Base-by-base conservation (phyloP, 306 rosid genomes). In the Rubus idaeus region DNA sequence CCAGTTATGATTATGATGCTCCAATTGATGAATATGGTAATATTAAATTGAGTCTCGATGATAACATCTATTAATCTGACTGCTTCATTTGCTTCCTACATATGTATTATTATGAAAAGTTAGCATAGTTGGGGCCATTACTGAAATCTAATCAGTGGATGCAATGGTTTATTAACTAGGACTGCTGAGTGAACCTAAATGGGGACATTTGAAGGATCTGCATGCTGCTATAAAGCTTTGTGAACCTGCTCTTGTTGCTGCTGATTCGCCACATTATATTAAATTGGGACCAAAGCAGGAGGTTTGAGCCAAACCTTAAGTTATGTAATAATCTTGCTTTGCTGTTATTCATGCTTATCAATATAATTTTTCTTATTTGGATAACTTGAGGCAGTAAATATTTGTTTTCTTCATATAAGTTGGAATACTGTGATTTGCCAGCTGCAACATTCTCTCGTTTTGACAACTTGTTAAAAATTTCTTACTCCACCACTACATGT, bases 1-100 rank as follows among this genome's bases (percentile, higher is more conserved):
- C 98, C 56, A 94, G 98, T 89, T 94, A 94, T 74, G 98, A 94
- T 86, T 94, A 94, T 84, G 98, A 94, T 87, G 97, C 98, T 73
- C 98, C 98, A 74, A 87, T 94, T 53, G 96, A 94, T 78, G 98
- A 94, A 83, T 94, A 90, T 82, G 98, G 97, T 94, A 81, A 81
- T 74, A 95, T 77, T 74, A 64, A 80, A 75, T 47, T 39, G 40
- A 49, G 45, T 68, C 77, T 63, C 77, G 23, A 72, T 64, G 12
- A 57, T 23, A 50, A 68, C 70, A 52, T 18, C 71, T 39, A 23
- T 80, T 71, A 44, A 41, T 71, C 53, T 65, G 72, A 13, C 49
- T 44, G 70, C 51, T 70, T 58, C 12, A 7, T 45, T 20, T 73
- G 39, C 50, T 75, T 9, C 44, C 6, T 62, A n/a, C 14, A 12